Evolutionary conservation across 495 filamentous ascomycete genomes (phyloP).

Genomic region (Parathielavia hyrcaniae): DNA sequence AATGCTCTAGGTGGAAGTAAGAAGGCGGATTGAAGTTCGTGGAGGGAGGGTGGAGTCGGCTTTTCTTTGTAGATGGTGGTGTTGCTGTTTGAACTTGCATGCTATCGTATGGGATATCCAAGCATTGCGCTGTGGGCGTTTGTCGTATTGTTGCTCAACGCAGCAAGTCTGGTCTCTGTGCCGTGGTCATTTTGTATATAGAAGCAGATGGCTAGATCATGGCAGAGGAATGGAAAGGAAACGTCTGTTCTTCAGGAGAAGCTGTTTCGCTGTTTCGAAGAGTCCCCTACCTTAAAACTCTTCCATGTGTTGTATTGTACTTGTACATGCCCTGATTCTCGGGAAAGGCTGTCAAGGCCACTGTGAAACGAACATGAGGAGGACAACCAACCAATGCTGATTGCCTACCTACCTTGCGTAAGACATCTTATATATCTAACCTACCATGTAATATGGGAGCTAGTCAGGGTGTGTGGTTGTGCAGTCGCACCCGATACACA

Average conservation of each 20-base stretch:
- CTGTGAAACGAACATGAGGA: too few species aligned
- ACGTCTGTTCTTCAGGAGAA: too few species aligned
- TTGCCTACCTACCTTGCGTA: too few species aligned
- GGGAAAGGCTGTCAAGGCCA: too few species aligned
- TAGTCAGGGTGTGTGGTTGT: too few species aligned
- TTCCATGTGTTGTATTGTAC: too few species aligned
- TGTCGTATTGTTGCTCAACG: background rate
- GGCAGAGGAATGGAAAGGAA: background rate
- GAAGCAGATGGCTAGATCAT: background rate
- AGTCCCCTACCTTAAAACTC: too few species aligned
- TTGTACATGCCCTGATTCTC: too few species aligned
- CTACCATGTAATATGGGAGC: too few species aligned
- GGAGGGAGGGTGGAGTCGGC: background rate
- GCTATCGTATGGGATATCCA: constrained; percentile 10
- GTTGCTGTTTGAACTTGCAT: background rate
- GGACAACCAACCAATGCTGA: too few species aligned
- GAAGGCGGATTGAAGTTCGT: constrained; percentile 31
- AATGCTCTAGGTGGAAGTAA: constrained; percentile 14
- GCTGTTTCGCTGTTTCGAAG: too few species aligned
- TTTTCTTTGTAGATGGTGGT: background rate
- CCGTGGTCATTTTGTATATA: constrained; percentile 4
- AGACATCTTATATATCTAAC: too few species aligned
- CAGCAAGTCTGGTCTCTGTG: constrained; percentile 1
- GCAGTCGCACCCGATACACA: background rate
- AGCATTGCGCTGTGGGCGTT: constrained; percentile 16